Evolutionary conservation across 768 basidiomycete genomes (phyloP), one percentile per base, ranked within the genome.

Genomic region (Sistotremastrum niveocremeum): DNA sequence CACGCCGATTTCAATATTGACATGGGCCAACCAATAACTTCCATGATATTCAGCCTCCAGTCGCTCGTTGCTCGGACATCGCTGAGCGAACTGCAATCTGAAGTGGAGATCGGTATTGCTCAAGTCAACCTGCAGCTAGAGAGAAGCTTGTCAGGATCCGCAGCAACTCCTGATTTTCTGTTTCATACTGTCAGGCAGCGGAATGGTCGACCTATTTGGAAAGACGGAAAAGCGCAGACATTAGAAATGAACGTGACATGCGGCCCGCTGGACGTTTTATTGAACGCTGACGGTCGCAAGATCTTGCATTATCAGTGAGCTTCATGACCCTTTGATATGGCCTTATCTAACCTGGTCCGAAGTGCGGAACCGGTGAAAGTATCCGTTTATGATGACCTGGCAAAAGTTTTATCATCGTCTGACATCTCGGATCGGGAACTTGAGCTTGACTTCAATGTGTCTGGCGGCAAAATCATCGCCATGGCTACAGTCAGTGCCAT

Each of bases 11-110:
- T 95, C 36, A 76, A 80, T 41, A 73, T 85, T 5, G 86, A 95
- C 57, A 74, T 97, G 30, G 88, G 88, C 6, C 84, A 86, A 55
- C 84, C 84, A 1, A 91, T 97, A 53, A 81, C 81, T 46, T 70
- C 69, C 31, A 65, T 84, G 41, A 74, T 72, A 31, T 65, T 95
- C 30, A 71, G 79, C 48, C 65, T 93, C 45, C 64, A 69, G 28
- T 69, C 83, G 42, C 70, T 79, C 6, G 64, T 81, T 20, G 54
- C 90, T 39, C 73, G 79, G 12, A 84, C 82, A 10, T 73, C 71
- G 48, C 61, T 90, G 39, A 79, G 78, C 6, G 77, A 79, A 31
- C 59, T 61, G 39, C 56, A 67, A 9, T 74, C 77, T 39, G 82
- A 84, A 46, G 57, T 89, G 3, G 81, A 79, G 8, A 39, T 68